A percentile compares a stretch with the other conserved stretches of the same genome.
Evolutionary conservation across 129 eudicot genomes (phyloP).

Genomic region (Tagetes erecta): DNA sequence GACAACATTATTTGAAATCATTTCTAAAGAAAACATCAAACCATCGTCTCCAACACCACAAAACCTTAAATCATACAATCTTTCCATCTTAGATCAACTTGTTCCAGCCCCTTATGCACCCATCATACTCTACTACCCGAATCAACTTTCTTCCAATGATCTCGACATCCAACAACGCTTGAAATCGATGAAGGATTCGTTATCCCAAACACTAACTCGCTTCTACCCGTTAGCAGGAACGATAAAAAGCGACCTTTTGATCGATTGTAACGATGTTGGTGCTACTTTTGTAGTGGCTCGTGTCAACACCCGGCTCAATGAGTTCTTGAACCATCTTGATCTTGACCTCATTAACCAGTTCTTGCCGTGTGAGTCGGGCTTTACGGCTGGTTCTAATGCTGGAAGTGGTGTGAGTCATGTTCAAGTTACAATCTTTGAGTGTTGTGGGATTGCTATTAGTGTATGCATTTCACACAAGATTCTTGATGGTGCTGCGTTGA

Average conservation of each 20-base stretch:
- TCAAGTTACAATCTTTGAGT: slow-evolving; percentile 39
- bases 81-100: slow-evolving; percentile 26
- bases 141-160: not conserved
- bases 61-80: slow-evolving; percentile 22
- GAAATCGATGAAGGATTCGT: slow-evolving; percentile 23
- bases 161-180: not conserved
- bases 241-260: slow-evolving; percentile 17
- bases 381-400: not conserved
- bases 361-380: slow-evolving; percentile 13
- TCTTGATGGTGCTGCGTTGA: slow-evolving; percentile 31
- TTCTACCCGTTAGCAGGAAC: slow-evolving; percentile 39
- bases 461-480: slow-evolving; percentile 40
- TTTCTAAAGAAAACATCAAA: slow-evolving; percentile 16
- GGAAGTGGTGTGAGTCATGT: slow-evolving; percentile 18
- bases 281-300: slow-evolving; percentile 18
- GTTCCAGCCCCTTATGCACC: slow-evolving; percentile 22
- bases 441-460: slow-evolving; percentile 45
- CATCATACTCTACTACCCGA: slow-evolving; percentile 19
- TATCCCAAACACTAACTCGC: slow-evolving; percentile 26
- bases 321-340: slow-evolving; percentile 19
- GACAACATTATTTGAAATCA: slow-evolving; percentile 19
- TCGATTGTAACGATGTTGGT: slow-evolving; percentile 38
- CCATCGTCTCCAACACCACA: slow-evolving; percentile 38
- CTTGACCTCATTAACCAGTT: slow-evolving; percentile 18
- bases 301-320: slow-evolving; percentile 8